Evolutionary conservation across 1,284 basidiomycete species (phyloP), one percentile per base, ranked within the genome.

Genomic region (Cutaneotrichosporon dermatis): DNA sequence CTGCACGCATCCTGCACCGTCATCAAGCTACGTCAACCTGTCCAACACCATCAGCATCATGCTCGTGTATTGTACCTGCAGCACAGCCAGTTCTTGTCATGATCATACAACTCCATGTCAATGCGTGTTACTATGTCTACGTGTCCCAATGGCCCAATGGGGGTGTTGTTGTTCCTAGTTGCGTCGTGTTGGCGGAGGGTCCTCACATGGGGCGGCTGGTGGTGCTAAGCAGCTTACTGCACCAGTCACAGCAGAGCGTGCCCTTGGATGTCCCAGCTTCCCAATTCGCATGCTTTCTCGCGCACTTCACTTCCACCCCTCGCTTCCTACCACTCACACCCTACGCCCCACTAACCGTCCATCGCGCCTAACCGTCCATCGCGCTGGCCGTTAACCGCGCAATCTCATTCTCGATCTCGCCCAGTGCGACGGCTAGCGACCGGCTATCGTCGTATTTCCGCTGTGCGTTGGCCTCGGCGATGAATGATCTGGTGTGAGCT

Each of bases 361-460:
- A 25, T 25, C 25, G 25, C 25, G 25, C 25, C 41, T 53, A 53
- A 25, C 16, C 51, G 13, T 41, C 39, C 13, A 56, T 40, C 33
- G 55, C 62, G n/a, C 39, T 63, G n/a, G 37, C 41, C 16, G 73
- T 74, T 12, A 92, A 80, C 67, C 83, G 84, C 64, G 85, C 85
- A 62, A 94, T 92, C 79, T 93, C 91, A 11, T 70, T 79, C 58
- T 88, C 81, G 58, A 94, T 90, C 78, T 94, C 92, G 50, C 78
- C 81, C 51, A 94, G 75, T 74, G 87, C 92, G 44, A 78, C 73
- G 69, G 86, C 85, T 58, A 95, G 79, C 4, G 86, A 88, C 76
- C 87, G 87, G 15, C 86, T 86, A 72, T 95, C 92, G 76, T 95
- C 92, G 65, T 94, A 93, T 77, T 94, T 94, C 46, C 92, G 81